Evolutionary conservation across 2,329 filamentous ascomycete species (phyloP), one percentile per base, ranked within the genome.

Genomic region (Grosmannia clavigera): DNA sequence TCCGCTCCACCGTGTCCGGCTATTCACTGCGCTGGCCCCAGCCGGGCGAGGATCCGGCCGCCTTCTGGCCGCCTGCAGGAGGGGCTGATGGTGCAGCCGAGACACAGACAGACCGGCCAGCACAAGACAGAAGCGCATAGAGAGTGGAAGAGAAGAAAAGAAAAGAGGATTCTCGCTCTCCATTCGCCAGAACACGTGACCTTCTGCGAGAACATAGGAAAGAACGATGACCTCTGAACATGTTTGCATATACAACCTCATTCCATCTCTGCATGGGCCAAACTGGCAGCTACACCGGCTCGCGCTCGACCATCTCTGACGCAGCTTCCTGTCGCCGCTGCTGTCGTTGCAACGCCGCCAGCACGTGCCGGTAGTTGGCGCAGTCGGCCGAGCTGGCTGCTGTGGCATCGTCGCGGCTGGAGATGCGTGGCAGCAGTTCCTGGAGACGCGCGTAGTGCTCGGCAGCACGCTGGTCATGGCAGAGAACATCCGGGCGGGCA

Each of bases 1-100:
- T 95, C 61, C 82, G 90, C 64, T 85, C 88, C 70, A 95, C 89
- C 9, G 90, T 95, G 9, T 91, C 86, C 66, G 88, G 88, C 25
- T 95, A 88, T 72, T 79, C 84, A 62, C 72, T 95, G 64, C 77
- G 76, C 62, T 94, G 89, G 89, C 75, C 79, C 0, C 71, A 70
- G 59, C 68, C 70, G 55, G 70, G 57, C 7, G 63, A 62, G 35
- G 59, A 62, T 27, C 64, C 64, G 16, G 51, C 29, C 1, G 50
- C 56, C 27, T 65, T 61, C 16, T 64, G 62, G 64, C 62, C 60
- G 27, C 59, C 58, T 10, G 58, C 61, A 0, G 62, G 59, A 1
- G 63, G 60, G 1, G 35, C 58, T n/a, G 51, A 50, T 2, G 55
- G 29, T 6, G 43, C 19, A 27, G 35, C 22, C 11, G 14, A 14